Percentiles rank a stretch among this genome's conserved stretches.
Conservation (phyloP, 2,329 filamentous ascomycete genomes). For the Metarhizium brunneum region DNA sequence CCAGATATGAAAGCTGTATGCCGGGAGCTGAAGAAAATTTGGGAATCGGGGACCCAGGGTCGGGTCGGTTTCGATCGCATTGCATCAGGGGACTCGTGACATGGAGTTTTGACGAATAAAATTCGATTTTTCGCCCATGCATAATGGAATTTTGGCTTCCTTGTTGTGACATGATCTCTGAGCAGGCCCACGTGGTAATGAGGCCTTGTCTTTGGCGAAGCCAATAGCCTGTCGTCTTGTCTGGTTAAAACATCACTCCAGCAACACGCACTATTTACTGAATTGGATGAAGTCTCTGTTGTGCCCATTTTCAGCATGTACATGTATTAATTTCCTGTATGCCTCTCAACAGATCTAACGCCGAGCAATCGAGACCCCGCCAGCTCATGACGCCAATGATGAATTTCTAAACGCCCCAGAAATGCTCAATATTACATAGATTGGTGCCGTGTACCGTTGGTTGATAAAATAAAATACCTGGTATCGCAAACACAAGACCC, state of each 20-base stretch:
- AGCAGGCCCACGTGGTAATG: background rate
- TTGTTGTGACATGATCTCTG: background rate
- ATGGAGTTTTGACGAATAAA: constrained; percentile 30
- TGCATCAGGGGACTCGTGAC: constrained; percentile 31
- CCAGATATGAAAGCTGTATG: constrained; percentile 7
- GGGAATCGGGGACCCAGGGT: constrained; percentile 17
- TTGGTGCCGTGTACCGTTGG: background rate
- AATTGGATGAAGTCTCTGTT: background rate
- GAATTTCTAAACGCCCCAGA: background rate
- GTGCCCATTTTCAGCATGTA: background rate
- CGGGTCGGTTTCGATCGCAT: constrained; percentile 29
- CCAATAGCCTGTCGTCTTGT: background rate
- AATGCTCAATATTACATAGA: background rate
- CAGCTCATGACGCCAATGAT: background rate
- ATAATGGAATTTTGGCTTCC: background rate
- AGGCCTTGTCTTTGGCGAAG: background rate
- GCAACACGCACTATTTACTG: background rate
- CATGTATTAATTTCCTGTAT: background rate
- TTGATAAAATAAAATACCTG: background rate
- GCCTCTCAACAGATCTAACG: background rate
- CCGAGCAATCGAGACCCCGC: background rate
- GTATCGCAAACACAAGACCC: constrained; percentile 1
- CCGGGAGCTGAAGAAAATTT: constrained; percentile 3
- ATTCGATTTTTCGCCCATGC: constrained; percentile 26
- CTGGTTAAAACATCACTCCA: background rate